A percentile compares a stretch with the other conserved stretches of the same genome.
Evolutionary conservation across 1,284 basidiomycete species (phyloP).

Genomic region (Sporisorium exsertum): DNA sequence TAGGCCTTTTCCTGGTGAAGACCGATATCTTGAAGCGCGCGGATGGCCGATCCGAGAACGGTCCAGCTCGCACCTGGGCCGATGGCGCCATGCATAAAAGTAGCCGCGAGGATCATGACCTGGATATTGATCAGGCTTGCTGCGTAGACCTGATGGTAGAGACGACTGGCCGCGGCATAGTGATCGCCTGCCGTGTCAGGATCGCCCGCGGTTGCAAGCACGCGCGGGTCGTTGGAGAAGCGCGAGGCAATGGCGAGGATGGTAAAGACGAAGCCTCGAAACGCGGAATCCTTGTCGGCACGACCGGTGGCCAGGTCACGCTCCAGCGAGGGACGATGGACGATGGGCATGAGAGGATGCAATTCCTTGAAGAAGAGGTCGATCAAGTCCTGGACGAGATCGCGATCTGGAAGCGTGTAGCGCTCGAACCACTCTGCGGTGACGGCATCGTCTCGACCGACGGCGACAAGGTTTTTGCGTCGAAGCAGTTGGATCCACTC

Average conservation of each 20-base stretch:
- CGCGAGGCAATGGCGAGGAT: slow-evolving; percentile 60
- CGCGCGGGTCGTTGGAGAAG: slow-evolving; percentile 56
- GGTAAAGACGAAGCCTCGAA: slow-evolving; percentile 62
- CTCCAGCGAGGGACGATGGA: slow-evolving; percentile 56
- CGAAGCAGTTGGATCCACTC: slow-evolving; percentile 60
- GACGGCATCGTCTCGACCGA: slow-evolving; percentile 59
- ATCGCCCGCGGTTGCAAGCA: slow-evolving; percentile 50
- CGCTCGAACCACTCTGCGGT: slow-evolving; percentile 58
- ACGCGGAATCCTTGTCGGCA: slow-evolving; percentile 57
- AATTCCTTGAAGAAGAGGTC: slow-evolving; percentile 54
- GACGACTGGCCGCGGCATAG: slow-evolving; percentile 59
- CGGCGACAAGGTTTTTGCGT: slow-evolving; percentile 58
- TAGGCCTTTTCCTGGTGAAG: slow-evolving; percentile 62
- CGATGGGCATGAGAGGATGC: slow-evolving; percentile 61
- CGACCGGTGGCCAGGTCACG: slow-evolving; percentile 50
- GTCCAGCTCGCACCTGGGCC: slow-evolving; percentile 61
- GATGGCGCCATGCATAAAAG: slow-evolving; percentile 59
- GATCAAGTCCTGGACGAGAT: slow-evolving; percentile 49
- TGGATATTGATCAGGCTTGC: slow-evolving; percentile 64
- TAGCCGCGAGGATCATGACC: slow-evolving; percentile 57
- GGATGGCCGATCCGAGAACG: slow-evolving; percentile 60
- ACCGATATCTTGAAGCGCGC: slow-evolving; percentile 61
- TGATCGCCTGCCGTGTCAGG: slow-evolving; percentile 59
- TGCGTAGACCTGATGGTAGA: slow-evolving; percentile 62
- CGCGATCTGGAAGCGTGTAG: slow-evolving; percentile 52